Conservation (phyloP, 345 rosid species). For the Melaleuca quinquenervia region DNA sequence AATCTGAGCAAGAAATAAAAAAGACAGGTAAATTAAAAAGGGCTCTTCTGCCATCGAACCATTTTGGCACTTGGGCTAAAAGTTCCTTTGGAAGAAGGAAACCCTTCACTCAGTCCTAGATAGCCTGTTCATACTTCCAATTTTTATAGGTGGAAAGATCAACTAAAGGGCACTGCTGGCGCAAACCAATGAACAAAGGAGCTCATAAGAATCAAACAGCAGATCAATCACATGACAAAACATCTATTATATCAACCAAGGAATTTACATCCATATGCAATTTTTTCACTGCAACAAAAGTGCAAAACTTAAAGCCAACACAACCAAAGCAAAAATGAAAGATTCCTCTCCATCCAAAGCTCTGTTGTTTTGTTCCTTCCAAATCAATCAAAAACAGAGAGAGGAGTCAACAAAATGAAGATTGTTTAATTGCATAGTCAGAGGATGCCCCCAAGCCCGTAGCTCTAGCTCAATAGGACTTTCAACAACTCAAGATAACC, state of each 20-base stretch:
- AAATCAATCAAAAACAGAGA: background rate
- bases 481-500: background rate
- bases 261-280: background rate
- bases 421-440: background rate
- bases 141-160: background rate
- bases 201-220: background rate
- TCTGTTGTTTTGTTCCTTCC: background rate
- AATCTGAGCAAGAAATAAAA: background rate
- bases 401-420: background rate
- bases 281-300: background rate
- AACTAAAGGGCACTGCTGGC: background rate
- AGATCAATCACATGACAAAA: background rate
- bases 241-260: background rate
- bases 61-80: background rate
- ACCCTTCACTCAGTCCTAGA: background rate
- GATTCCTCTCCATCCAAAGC: background rate
- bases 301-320: background rate
- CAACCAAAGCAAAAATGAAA: background rate
- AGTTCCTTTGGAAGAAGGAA: background rate
- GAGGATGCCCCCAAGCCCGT: background rate
- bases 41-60: background rate
- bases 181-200: background rate
- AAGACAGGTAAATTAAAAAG: background rate
- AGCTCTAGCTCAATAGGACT: background rate
- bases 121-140: background rate